Evolutionary conservation across 352 stramenopile genomes (phyloP), one percentile per base, ranked within the genome.

Genomic region (Phytophthora cryptogea): DNA sequence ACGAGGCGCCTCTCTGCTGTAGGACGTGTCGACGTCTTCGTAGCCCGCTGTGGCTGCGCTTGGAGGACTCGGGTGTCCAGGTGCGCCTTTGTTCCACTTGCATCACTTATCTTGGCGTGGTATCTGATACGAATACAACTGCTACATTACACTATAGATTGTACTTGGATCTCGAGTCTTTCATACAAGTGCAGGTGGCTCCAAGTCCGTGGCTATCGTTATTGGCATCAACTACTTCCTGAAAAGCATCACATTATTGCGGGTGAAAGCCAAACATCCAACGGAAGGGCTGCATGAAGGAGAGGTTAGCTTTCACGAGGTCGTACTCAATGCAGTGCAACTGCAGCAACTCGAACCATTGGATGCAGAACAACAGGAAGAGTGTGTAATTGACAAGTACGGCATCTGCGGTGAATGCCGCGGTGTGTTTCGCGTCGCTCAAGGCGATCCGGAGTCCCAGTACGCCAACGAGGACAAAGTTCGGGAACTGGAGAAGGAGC

Each of bases 371-470:
- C 45, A 73, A 14, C 35, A 57, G 3, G 61, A 74, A 32, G 33
- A 39, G 13, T 48, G 39, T 16, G 20, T 58, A 0, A 17, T 88
- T 7, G 47, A 78, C 14, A 41, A 76, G 5, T 75, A 82, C 39
- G 69, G 70, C 10, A 57, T 88, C 3, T 89, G 77, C 42, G 66
- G 61, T 2, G 66, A 84, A 0, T 90, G 77, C 10, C 64, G 69
- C 13, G 59, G 71, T 0, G 66, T 88, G 8, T 89, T 88, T 58
- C 76, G 67, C 11, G 30, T 80, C 31, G 45, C 37, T 4, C 63
- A 82, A 27, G 60, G 74, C 9, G 66, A 83, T 44, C 27, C 17
- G 0, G 54, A 67, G 30, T 66, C 56, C 7, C 50, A 59, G 23
- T 48, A 67, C 16, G 45, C 55, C 26, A 70, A 74, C 32, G 41